Percentiles rank a stretch among this genome's conserved stretches.
These are phyloP conservation scores for Dioscorea dumetorum DNA, from an alignment of 106 monocot species.

Conservation along the genomic window DNA sequence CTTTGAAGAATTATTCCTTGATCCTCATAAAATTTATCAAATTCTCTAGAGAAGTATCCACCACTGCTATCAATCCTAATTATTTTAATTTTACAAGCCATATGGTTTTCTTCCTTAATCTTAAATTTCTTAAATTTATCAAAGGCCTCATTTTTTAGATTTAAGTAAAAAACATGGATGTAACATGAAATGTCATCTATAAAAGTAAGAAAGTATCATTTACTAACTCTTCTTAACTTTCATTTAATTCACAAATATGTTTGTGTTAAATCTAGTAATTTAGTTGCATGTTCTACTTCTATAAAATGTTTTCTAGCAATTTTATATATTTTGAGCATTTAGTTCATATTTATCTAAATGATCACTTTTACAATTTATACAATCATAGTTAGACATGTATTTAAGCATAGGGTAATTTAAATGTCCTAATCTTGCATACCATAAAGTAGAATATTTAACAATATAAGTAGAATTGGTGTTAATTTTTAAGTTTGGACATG, in stretches of 20 bases:
- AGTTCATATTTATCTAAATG: background rate
- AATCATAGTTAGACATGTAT: no score
- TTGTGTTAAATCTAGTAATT: background rate
- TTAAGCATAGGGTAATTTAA: background rate
- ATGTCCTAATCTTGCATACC: background rate
- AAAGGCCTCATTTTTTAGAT: background rate
- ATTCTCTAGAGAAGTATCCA: background rate
- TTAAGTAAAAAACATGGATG: background rate
- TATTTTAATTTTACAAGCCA: background rate
- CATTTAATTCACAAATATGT: background rate
- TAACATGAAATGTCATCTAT: background rate
- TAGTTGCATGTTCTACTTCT: background rate
- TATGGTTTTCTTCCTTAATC: constrained; percentile 1
- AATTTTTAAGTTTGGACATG: background rate
- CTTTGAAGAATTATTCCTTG: background rate
- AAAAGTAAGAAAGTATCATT: background rate
- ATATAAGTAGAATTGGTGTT: background rate
- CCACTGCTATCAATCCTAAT: background rate
- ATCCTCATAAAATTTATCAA: background rate
- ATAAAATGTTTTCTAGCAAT: background rate
- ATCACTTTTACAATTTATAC: background rate
- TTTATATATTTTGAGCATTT: background rate
- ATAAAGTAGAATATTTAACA: background rate
- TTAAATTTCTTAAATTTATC: background rate
- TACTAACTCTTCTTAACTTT: background rate